Evolutionary conservation across 225 moss, liverwort and hornwort species (phyloP), one percentile per base, ranked within the genome.

Genomic region (Physcomitrellopsis africana): DNA sequence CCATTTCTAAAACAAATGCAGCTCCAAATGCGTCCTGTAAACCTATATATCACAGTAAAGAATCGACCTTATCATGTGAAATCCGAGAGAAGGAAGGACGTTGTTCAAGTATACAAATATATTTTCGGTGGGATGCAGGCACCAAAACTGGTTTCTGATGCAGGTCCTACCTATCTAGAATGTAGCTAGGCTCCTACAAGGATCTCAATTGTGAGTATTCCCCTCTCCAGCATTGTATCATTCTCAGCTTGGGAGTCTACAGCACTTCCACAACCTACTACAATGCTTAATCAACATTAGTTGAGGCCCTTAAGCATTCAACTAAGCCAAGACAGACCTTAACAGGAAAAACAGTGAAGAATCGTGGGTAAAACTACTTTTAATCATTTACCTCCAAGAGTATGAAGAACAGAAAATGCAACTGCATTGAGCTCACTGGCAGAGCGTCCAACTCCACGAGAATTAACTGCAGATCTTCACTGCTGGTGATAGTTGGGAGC

Each of bases 221-320:
- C 87, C 73, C 73, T 73, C 63, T 87, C 87, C n/a, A n/a, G n/a
- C 12, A 78, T 73, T 16, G 87, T 84, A 56, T 87, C 87, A 64
- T 81, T 77, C 76, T 87, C 81, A 58, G 81, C 87, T 84, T 87
- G 81, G 87, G 84, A 70, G 81, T 87, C 87, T 84, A 84, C 6
- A 84, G 71, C 41, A 87, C 87, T 79, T 84, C 87, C 76, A 84
- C 84, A 10, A 84, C 84, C 84, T 87, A 81, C 71, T 63, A 79
- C 27, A 78, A 64, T n/a, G 7, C 29, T 29, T 29, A 29, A 24
- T n/a, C 1, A 48, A 56, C 16, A 42, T 37, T 52, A 12, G n/a
- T 14, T 19, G 4, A 67, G 32, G 10, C 13, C 13, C 13, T 48
- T 48, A 46, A 53, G 20, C 32, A 16, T 68, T 42, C 16, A 65